Base-by-base conservation (phyloP, 2,329 filamentous ascomycete genomes). In the Tolypocladium nubicola region DNA sequence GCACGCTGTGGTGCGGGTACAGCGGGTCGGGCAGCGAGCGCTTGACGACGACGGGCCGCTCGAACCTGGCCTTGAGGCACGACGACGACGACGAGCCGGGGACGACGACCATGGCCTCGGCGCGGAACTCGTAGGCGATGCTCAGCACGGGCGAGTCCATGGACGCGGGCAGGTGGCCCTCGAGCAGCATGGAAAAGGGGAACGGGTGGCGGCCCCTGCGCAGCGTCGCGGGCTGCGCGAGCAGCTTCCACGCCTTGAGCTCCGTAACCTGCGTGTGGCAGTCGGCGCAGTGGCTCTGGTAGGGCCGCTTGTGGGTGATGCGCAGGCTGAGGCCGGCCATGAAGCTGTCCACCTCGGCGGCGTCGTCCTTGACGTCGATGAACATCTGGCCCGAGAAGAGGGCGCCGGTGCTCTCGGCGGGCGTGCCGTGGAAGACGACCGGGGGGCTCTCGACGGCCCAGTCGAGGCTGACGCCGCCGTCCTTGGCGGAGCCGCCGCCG, bases 111-210 rank as follows among this genome's bases (percentile, higher is more conserved):
- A 81, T 79, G 57, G 84, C 83, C 55, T 84, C 81, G 54, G 88
- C 88, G 62, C 81, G 79, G 65, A 97, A 86, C 62, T 85, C 83
- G 75, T 97, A 97, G 61, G 89, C 80, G 61, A 97, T 85, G 57
- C 79, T 79, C 21, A 87, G 82, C 53, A 97, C 74, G 8, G 82
- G 76, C 56, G 88, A 88, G 67, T 92, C 86, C 66, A 89, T 89
- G 47, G 85, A 88, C 2, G 90, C 89, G 3, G 93, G 92, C n/a
- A 96, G 80, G 66, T 93, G 82, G 23, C 94, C 94, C 1, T 86
- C 84, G 50, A 99, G 82, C 55, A 97, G 79, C 64, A 90, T 87
- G 64, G 90, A 96, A 73, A 97, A 96, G 53, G 94, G 93, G 69
- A 92, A 95, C 52, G 84, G 79, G 71, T 97, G 90, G 68, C 68